Percentiles rank a stretch among this genome's conserved stretches.
These are phyloP conservation scores for Candida yuanshanica DNA, from an alignment of 805 yeast species.

Conservation along the genomic window DNA sequence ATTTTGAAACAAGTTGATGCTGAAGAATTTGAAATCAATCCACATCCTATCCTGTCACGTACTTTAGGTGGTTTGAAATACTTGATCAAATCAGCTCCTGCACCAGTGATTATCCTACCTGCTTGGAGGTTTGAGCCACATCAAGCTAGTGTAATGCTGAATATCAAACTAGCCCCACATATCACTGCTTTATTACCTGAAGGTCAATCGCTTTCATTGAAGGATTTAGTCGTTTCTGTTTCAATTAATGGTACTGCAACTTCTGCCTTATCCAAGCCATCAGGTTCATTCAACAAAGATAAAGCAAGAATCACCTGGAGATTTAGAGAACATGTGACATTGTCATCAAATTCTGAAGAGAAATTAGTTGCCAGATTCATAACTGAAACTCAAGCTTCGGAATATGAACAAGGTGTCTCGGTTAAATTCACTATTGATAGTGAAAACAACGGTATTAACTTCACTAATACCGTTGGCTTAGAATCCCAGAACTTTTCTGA, in stretches of 20 bases:
- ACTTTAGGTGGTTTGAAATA: conserved; percentile 83
- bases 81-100: conserved; percentile 42
- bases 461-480: conserved; percentile 37
- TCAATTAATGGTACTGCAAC: conserved; percentile 61
- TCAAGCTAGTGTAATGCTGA: conserved; percentile 81
- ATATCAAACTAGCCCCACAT: conserved; percentile 50
- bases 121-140: conserved; percentile 85
- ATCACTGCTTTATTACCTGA: conserved; percentile 31
- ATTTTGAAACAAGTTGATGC: conserved; percentile 45
- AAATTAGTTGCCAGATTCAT: conserved; percentile 81
- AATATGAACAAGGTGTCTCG: conserved; percentile 69
- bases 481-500: conserved; percentile 29
- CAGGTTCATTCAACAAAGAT: conserved; percentile 86
- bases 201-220: conserved; percentile 32
- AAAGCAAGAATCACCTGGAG: conserved; percentile 86
- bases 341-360: conserved; percentile 42
- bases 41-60: conserved; percentile 48
- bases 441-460: conserved; percentile 39
- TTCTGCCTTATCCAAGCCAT: conserved; percentile 83
- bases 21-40: conserved; percentile 39
- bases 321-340: conserved; percentile 38
- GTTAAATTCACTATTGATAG: conserved; percentile 50
- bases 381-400: conserved; percentile 68
- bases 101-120: conserved; percentile 72
- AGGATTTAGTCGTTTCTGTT: conserved; percentile 38